phyloP scores from a whole-genome alignment of 805 yeast species.

The Kuraishia ogatae region DNA sequence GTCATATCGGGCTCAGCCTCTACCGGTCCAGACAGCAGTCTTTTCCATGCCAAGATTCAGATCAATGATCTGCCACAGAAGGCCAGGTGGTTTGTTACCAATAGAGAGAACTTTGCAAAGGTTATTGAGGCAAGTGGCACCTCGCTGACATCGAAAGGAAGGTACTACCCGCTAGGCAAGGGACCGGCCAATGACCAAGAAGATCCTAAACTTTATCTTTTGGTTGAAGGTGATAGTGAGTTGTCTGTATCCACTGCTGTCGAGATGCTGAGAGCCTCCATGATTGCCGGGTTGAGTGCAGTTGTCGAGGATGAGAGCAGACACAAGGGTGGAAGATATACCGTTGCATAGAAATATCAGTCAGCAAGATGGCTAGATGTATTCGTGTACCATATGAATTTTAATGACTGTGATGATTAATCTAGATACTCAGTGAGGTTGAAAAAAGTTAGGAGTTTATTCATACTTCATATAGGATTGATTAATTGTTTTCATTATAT shows the following conservation, averaged over 20 bases:
- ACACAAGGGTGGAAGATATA: conserved; percentile 5
- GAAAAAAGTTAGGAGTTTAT: no score
- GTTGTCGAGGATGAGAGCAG: conserved; percentile 1
- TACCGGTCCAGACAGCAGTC: conserved; percentile 34
- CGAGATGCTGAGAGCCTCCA: conserved; percentile 41
- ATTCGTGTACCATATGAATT: not conserved
- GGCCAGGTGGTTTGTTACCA: conserved; percentile 72
- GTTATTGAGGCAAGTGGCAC: conserved; percentile 66
- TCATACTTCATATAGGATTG: not conserved
- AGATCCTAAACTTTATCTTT: conserved; percentile 67
- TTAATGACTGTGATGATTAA: not conserved
- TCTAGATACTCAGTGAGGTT: not conserved
- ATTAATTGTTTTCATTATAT: not conserved
- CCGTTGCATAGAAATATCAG: not conserved
- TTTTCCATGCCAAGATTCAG: conserved; percentile 58
- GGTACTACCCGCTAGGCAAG: conserved; percentile 56
- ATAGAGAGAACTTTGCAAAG: conserved; percentile 50
- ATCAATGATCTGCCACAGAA: conserved; percentile 82
- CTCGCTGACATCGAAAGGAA: conserved; percentile 78
- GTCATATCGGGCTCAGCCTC: conserved; percentile 37
- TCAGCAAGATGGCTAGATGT: not conserved
- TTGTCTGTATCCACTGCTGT: conserved; percentile 52
- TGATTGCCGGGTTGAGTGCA: conserved; percentile 37
- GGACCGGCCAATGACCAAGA: conserved; percentile 42
- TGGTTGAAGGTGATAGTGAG: conserved; percentile 69